These are phyloP conservation scores for Orobanche coerulescens DNA, from an alignment of 257 asterid species.

Conservation along the genomic window DNA sequence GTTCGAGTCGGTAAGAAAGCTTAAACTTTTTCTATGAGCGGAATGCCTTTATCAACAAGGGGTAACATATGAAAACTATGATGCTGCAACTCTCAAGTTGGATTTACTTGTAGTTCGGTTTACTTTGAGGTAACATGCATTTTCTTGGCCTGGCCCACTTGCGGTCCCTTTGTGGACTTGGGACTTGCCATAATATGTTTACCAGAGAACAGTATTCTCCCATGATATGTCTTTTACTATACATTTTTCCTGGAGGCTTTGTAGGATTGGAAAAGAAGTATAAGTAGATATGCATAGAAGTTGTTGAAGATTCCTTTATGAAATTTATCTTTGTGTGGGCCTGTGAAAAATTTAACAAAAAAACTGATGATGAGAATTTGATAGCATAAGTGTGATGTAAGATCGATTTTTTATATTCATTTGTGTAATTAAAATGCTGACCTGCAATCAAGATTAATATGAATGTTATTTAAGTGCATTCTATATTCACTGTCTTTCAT, in stretches of 20 bases:
- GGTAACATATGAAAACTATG: neutral
- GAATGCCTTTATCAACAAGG: neutral
- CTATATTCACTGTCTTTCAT: conserved; percentile 5
- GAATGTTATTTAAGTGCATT: conserved; percentile 9
- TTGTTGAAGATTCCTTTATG: conserved; percentile 1
- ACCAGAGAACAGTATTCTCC: neutral
- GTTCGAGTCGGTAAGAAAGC: neutral
- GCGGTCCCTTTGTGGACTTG: neutral
- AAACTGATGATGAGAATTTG: neutral
- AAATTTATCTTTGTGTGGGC: neutral
- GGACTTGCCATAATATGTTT: neutral
- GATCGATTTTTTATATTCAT: neutral
- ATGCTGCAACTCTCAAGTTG: conserved; percentile 6
- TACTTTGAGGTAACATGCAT: neutral
- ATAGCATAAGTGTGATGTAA: neutral
- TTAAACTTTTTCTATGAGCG: neutral
- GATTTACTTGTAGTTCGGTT: neutral
- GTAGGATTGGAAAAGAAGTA: neutral
- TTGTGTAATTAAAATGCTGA: conserved; percentile 11
- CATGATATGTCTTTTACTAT: neutral
- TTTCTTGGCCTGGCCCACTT: neutral
- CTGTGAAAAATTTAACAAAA: neutral
- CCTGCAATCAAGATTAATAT: neutral
- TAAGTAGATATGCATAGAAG: neutral
- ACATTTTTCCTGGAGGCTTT: neutral